Percentiles rank a stretch among this genome's conserved stretches.
Evolutionary conservation across 495 filamentous ascomycete species (phyloP).

Genomic region (Aspergillus nanangensis): DNA sequence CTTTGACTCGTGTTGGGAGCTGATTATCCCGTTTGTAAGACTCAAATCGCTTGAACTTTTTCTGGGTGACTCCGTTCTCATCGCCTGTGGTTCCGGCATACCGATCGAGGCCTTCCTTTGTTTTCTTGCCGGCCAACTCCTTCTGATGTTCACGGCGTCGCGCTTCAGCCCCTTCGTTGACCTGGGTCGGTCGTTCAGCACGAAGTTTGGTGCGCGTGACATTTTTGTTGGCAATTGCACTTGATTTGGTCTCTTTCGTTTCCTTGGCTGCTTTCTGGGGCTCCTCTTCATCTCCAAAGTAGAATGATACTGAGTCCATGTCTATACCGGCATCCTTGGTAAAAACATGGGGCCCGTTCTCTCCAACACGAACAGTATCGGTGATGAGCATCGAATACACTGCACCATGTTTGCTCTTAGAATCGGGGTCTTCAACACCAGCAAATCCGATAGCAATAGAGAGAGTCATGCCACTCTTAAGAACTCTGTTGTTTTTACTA

Average conservation of each 20-base stretch:
- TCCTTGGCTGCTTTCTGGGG: constrained; percentile 57
- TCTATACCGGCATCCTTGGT: constrained; percentile 89
- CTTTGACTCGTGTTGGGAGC: constrained; percentile 74
- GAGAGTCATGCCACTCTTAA: constrained; percentile 97
- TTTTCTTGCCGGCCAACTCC: constrained; percentile 81
- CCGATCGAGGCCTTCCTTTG: constrained; percentile 75
- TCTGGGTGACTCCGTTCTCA: constrained; percentile 84
- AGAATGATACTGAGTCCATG: constrained; percentile 89
- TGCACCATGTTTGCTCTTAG: constrained; percentile 81
- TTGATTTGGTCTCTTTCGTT: constrained; percentile 77
- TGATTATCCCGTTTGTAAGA: constrained; percentile 99
- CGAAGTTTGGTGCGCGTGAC: constrained; percentile 91
- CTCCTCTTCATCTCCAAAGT: constrained; percentile 90
- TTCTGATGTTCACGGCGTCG: constrained; percentile 90
- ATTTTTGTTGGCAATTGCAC: constrained; percentile 82
- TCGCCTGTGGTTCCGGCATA: constrained; percentile 78
- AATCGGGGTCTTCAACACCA: constrained; percentile 76
- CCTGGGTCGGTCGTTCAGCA: constrained; percentile 78
- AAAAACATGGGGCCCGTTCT: constrained; percentile 73
- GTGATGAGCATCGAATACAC: constrained; percentile 84
- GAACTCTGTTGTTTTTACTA: constrained; percentile 70
- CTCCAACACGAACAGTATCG: constrained; percentile 85
- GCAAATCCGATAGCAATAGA: constrained; percentile 81
- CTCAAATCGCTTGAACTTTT: constrained; percentile 97
- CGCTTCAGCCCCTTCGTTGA: constrained; percentile 86